Percentiles rank a stretch among this genome's conserved stretches.
phyloP scores from a whole-genome alignment of 192 early-diverging fungal species.

The Backusella parvicylindrica region DNA sequence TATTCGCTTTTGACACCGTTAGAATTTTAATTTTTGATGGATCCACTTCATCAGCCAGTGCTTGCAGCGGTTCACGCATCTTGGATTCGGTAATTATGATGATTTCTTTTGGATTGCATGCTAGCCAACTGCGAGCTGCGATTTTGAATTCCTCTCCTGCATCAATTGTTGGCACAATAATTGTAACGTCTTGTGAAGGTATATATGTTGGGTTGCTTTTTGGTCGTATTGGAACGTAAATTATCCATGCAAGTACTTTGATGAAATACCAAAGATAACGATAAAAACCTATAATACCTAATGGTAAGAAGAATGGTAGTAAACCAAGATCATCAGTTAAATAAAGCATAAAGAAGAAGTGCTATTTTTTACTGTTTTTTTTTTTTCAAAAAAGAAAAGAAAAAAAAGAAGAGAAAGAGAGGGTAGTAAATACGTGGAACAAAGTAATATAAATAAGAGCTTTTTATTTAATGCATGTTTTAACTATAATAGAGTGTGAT shows the following conservation, averaged over 20 bases:
- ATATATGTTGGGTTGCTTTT: slow-evolving; percentile 39
- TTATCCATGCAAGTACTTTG: slow-evolving; percentile 47
- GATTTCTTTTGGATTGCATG: slow-evolving; percentile 48
- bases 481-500: background rate
- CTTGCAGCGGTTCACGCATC: slow-evolving; percentile 38
- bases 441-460: background rate
- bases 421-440: background rate
- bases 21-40: slow-evolving; percentile 43
- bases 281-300: slow-evolving; percentile 59
- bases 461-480: background rate
- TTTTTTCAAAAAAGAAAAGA: background rate
- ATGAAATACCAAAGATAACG: slow-evolving; percentile 59
- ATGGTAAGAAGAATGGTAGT: slow-evolving; percentile 52
- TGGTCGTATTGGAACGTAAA: slow-evolving; percentile 53
- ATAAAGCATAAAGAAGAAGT: slow-evolving; percentile 46
- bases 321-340: slow-evolving; percentile 47
- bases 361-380: background rate
- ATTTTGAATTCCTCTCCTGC: slow-evolving; percentile 59
- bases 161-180: slow-evolving; percentile 61
- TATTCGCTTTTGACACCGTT: slow-evolving; percentile 47
- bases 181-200: slow-evolving; percentile 50
- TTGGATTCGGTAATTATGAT: slow-evolving; percentile 51
- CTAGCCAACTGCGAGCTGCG: slow-evolving; percentile 52
- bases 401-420: background rate
- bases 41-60: slow-evolving; percentile 44